Conservation (phyloP, 225 moss, liverwort and hornwort genomes). For the Pseudoscleropodium purum region DNA sequence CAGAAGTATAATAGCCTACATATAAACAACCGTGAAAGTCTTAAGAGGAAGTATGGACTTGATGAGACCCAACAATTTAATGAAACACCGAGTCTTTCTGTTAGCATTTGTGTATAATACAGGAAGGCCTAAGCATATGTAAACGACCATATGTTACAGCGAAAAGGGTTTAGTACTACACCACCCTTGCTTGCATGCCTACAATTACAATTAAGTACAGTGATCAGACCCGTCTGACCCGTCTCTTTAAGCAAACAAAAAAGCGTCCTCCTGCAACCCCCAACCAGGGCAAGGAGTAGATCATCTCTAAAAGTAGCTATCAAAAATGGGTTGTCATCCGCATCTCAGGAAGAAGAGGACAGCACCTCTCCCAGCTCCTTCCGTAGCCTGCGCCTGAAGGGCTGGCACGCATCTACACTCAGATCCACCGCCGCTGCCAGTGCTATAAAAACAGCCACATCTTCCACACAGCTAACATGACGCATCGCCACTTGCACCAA, state of each 20-base stretch:
- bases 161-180: background rate
- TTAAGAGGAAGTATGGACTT: background rate
- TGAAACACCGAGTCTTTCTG: background rate
- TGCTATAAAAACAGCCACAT: conserved; percentile 77
- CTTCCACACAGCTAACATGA: conserved; percentile 72
- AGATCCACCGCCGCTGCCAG: conserved; percentile 81
- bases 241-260: background rate
- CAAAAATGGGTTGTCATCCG: conserved; percentile 10
- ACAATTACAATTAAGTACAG: conserved; percentile 32
- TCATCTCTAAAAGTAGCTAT: conserved; percentile 21
- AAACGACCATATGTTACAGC: conserved; percentile 15
- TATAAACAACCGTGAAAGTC: background rate
- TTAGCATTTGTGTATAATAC: conserved; percentile 12
- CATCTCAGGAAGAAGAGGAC: conserved; percentile 27
- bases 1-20: background rate
- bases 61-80: background rate
- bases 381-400: conserved; percentile 60
- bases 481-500: conserved; percentile 74
- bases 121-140: background rate
- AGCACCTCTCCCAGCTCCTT: conserved; percentile 49
- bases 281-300: background rate
- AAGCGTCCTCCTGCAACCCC: background rate
- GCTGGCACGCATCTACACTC: conserved; percentile 83
- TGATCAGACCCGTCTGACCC: conserved; percentile 8
- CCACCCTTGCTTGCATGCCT: conserved; percentile 1